Base-by-base conservation (phyloP, 768 basidiomycete genomes). In the Xerocomellus intermedius region DNA sequence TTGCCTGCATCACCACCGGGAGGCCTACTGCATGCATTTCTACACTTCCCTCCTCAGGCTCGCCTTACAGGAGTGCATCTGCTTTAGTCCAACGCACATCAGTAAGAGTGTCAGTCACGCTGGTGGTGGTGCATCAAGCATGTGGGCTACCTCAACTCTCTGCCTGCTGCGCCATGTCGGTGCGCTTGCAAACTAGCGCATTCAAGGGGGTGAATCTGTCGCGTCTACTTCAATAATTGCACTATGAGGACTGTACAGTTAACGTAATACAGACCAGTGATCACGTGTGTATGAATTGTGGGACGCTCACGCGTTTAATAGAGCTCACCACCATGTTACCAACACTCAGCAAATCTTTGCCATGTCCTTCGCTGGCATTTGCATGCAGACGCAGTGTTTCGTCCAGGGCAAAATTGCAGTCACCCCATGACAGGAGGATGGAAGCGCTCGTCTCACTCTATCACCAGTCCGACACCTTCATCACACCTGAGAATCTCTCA, bases 391-490 rank as follows among this genome's bases (percentile, higher is more conserved):
- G 69, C 39, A 28, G 44, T 19, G 38, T 54, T 14, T 71, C 69
- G 10, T 64, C 61, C 50, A 69, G 52, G 33, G 49, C 54, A 35
- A 60, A 46, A n/a, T 3, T 41, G 14, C 63, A 59, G 47, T 59
- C 63, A 5, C 50, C 59, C 17, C 56, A 61, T 47, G 62, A 72
- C 48, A 51, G 51, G 39, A 79, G 75, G 73, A 76, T 90, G 75
- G 86, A 87, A 55, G 85, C 87, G 4, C 83, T 91, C 58, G 79
- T 91, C 58, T 78, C 83, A 10, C 80, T 92, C 50, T 92, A 91
- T 74, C 89, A 93, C 75, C 82, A 89, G 73, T 73, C 85, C 46
- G 82, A 82, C 53, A 73, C 75, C 2, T 90, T 88, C 74, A 79
- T 93, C 58, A 89, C 89, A 12, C 75, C 75, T 21, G 85, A 88